Evolutionary conservation across 2,329 filamentous ascomycete species (phyloP).

Genomic region (Cadophora luteo-olivacea): DNA sequence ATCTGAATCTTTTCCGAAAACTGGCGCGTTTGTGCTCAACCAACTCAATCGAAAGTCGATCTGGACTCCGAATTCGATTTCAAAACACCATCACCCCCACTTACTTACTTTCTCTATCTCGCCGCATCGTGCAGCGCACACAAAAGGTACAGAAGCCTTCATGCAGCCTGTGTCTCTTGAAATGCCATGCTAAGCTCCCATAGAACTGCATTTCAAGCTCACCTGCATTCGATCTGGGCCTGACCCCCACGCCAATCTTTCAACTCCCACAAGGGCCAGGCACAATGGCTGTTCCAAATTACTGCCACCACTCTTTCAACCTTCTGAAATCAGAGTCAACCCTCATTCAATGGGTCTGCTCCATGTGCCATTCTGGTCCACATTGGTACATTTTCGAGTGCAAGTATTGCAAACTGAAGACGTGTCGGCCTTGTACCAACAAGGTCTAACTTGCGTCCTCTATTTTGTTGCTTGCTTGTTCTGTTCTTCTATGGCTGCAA

Average conservation of each 20-base stretch:
- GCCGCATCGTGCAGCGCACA: neutral
- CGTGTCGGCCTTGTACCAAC: conserved; percentile 60
- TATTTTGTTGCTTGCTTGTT: conserved; percentile 5
- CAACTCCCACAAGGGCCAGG: neutral
- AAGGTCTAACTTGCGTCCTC: conserved; percentile 38
- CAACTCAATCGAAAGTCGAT: neutral
- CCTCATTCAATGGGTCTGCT: conserved; percentile 70
- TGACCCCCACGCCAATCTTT: conserved; percentile 2
- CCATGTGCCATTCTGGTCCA: conserved; percentile 67
- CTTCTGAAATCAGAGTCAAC: conserved; percentile 72
- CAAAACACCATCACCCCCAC: neutral
- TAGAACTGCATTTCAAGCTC: neutral
- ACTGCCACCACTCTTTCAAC: conserved; percentile 67
- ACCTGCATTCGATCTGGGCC: neutral
- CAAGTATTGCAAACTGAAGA: conserved; percentile 70
- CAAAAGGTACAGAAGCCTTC: neutral
- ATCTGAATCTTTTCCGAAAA: neutral
- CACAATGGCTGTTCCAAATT: conserved; percentile 59
- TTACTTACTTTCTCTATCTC: neutral
- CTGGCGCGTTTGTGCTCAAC: neutral
- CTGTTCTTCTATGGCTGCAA: neutral
- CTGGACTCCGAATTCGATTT: neutral
- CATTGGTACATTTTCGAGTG: conserved; percentile 75
- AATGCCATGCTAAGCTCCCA: conserved; percentile 2
- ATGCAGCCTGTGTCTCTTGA: neutral